Percentiles rank a stretch among this genome's conserved stretches.
Conservation (phyloP, 352 stramenopile species). For the Phytophthora citricola region DNA sequence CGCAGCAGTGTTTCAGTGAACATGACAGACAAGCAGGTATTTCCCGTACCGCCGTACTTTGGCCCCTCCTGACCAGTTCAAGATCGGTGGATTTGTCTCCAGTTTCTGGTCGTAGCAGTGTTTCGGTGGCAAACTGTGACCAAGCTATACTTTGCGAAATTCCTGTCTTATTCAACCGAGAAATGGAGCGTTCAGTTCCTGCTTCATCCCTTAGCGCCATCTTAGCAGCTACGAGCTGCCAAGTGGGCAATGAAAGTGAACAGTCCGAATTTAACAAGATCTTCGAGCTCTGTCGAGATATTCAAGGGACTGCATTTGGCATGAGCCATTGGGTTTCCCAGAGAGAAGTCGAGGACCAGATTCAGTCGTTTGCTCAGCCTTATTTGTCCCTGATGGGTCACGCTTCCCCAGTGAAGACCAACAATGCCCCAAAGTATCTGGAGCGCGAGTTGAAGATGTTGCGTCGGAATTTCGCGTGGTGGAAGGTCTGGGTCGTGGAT, state of each 20-base stretch:
- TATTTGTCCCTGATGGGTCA: slow-evolving; percentile 7
- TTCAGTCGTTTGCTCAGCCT: slow-evolving; percentile 22
- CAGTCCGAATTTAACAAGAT: slow-evolving; percentile 35
- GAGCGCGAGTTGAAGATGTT: slow-evolving; percentile 77
- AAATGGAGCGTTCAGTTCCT: slow-evolving; percentile 1
- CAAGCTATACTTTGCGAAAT: background rate
- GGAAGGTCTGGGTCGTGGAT: slow-evolving; percentile 34
- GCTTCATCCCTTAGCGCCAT: slow-evolving; percentile 4
- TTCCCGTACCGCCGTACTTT: background rate
- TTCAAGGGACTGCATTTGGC: slow-evolving; percentile 56
- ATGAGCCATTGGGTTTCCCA: slow-evolving; percentile 45
- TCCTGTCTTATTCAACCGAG: background rate
- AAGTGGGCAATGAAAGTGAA: slow-evolving; percentile 17
- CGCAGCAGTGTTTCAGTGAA: background rate
- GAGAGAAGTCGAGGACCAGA: slow-evolving; percentile 35
- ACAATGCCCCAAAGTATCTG: slow-evolving; percentile 43
- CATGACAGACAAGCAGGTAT: background rate
- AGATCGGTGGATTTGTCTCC: background rate
- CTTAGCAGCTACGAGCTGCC: slow-evolving; percentile 5
- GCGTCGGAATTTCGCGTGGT: slow-evolving; percentile 56
- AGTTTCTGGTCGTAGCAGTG: background rate
- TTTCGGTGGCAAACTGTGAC: background rate
- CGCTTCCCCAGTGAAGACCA: background rate
- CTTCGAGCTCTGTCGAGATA: slow-evolving; percentile 56
- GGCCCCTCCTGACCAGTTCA: background rate